These are phyloP conservation scores for Ammopiptanthus mongolicus DNA, from an alignment of 306 rosid genomes.

Conservation along the genomic window DNA sequence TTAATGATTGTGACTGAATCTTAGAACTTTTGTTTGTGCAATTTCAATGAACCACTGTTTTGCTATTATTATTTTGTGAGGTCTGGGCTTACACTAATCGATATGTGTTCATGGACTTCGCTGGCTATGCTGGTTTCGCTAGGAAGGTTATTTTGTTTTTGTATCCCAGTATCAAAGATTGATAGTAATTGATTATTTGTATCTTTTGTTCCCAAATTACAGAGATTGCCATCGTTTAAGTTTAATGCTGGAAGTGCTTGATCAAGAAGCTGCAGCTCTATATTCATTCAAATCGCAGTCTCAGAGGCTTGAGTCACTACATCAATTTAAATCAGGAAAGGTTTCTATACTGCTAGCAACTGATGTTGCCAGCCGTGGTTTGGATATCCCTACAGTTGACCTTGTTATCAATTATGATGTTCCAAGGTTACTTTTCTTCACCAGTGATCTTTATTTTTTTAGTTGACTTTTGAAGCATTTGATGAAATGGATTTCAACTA, in stretches of 20 bases:
- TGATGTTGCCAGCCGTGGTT: constrained; percentile 92
- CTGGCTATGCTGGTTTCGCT: neutral
- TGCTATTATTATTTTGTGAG: neutral
- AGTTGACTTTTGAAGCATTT: neutral
- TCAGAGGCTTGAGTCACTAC: constrained; percentile 72
- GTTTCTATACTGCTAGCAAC: constrained; percentile 80
- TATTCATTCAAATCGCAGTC: constrained; percentile 81
- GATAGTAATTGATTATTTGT: neutral
- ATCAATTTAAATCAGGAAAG: constrained; percentile 76
- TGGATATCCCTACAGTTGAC: constrained; percentile 91
- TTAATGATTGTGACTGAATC: neutral
- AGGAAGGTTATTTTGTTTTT: neutral
- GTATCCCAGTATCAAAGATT: neutral
- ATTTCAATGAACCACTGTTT: neutral
- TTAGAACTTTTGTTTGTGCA: neutral
- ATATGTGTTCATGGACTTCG: neutral
- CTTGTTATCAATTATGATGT: constrained; percentile 83
- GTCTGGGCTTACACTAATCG: neutral
- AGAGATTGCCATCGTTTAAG: constrained; percentile 77
- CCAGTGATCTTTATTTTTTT: constrained; percentile 1
- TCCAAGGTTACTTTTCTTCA: constrained; percentile 57
- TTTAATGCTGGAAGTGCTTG: constrained; percentile 81
- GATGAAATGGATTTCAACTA: constrained; percentile 14
- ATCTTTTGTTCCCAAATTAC: constrained; percentile 17
- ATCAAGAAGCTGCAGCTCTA: constrained; percentile 58